phyloP scores from a whole-genome alignment of 73 alveolate genomes.

The Tetrahymena thermophila region DNA sequence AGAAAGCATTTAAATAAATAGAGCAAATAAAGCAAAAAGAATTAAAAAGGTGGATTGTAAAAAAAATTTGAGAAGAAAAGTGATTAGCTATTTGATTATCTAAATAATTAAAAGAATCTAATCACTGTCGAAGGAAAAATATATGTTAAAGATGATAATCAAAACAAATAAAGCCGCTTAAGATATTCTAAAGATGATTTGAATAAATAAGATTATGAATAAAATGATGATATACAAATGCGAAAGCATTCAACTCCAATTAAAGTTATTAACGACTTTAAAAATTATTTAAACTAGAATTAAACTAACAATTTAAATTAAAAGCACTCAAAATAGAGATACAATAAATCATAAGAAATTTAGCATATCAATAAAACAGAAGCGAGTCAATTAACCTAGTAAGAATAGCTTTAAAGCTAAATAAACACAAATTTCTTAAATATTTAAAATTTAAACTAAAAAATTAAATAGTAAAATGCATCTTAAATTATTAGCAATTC shows the following conservation, averaged over 20 bases:
- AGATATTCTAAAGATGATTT: neutral
- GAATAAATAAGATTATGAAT: neutral
- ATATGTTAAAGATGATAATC: neutral
- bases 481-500: neutral
- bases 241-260: neutral
- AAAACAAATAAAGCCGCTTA: neutral
- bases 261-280: neutral
- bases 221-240: neutral
- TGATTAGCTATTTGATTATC: neutral
- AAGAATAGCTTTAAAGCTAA: neutral
- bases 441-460: neutral
- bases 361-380: neutral
- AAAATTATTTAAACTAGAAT: neutral
- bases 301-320: neutral
- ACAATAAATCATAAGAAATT: neutral
- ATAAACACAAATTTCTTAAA: neutral
- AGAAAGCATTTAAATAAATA: neutral
- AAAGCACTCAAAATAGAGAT: neutral
- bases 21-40: neutral
- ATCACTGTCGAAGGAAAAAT: neutral
- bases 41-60: neutral
- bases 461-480: neutral
- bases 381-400: neutral
- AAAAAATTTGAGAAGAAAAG: neutral
- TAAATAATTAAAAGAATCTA: neutral